Base-by-base conservation (phyloP, 2,329 filamentous ascomycete genomes). In the Fusarium multiceps region DNA sequence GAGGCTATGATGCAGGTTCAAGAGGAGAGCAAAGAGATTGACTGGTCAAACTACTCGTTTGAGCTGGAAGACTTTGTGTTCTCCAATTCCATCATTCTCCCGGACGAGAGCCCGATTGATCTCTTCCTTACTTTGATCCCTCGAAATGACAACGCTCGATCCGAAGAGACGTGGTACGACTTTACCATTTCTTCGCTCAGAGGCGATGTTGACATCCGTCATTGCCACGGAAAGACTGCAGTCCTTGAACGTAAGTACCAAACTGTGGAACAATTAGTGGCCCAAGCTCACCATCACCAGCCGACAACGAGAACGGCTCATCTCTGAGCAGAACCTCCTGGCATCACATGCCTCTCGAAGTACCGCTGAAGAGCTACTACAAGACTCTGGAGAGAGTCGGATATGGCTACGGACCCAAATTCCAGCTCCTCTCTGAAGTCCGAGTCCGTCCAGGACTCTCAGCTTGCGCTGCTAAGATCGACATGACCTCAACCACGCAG, bases 21-120 rank as follows among this genome's bases (percentile, higher is more conserved):
- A 23, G 71, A 73, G 42, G 71, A 73, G 57, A 53, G 4, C 18
- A 72, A 65, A n/a, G 65, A 70, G 46, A n/a, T 66, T 55, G 51
- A 72, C 27, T 73, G 71, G 71, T 11, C 57, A 25, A 65, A 53
- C 7, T 60, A 54, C 58, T 70, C 66, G 11, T 70, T 73, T 16
- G 68, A 73, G 40, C 59, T 73, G 20, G 56, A 73, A 55, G 71
- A 73, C 30, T 73, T 73, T 57, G 57, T 73, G 55, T 73, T 73
- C 49, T 73, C 71, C 7, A 73, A 73, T 48, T 73, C 71, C 1
- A 73, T 73, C n/a, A 73, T 73, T 47, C 71, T 73, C 51, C 71
- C 71, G 18, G 71, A 73, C 9, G 71, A 73, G 6, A 25, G 51
- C 2, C 65, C 55, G 1, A 73, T 73, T 6, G 66, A 73, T 18